Evolutionary conservation across 768 basidiomycete species (phyloP).

Genomic region (Boletales sp.): DNA sequence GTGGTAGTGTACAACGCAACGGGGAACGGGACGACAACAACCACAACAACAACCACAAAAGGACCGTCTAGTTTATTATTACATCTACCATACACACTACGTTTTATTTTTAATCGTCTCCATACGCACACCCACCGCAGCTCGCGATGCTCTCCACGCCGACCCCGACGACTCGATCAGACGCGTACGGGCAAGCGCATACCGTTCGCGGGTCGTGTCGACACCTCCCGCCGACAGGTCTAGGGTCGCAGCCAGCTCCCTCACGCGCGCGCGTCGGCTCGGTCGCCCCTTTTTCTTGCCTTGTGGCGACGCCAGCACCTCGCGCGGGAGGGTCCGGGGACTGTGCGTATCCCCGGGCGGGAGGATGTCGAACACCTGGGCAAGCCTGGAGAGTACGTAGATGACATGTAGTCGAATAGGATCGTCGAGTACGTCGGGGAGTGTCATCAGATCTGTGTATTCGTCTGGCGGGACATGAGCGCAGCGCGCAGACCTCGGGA

Average conservation of each 20-base stretch:
- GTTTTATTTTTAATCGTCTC: constrained; percentile 21
- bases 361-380: constrained; percentile 55
- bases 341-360: constrained; percentile 52
- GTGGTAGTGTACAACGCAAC: background rate
- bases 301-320: constrained; percentile 37
- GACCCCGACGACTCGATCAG: constrained; percentile 37
- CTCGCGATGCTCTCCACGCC: constrained; percentile 45
- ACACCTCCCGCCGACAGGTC: constrained; percentile 39
- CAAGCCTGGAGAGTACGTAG: constrained; percentile 49
- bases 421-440: constrained; percentile 46
- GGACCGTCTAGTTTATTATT: background rate
- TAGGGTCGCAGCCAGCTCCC: constrained; percentile 45
- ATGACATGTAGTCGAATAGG: constrained; percentile 50
- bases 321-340: constrained; percentile 67
- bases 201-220: constrained; percentile 35
- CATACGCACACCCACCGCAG: constrained; percentile 49
- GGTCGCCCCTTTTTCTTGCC: constrained; percentile 63
- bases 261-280: constrained; percentile 36
- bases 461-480: constrained; percentile 3
- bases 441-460: constrained; percentile 47
- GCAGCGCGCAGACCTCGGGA: background rate
- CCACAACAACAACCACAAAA: background rate
- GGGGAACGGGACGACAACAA: background rate
- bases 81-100: too few species aligned
- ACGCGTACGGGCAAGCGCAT: constrained; percentile 40